Base-by-base conservation (phyloP, 2,329 filamentous ascomycete species). In the Cercospora citrullina region DNA sequence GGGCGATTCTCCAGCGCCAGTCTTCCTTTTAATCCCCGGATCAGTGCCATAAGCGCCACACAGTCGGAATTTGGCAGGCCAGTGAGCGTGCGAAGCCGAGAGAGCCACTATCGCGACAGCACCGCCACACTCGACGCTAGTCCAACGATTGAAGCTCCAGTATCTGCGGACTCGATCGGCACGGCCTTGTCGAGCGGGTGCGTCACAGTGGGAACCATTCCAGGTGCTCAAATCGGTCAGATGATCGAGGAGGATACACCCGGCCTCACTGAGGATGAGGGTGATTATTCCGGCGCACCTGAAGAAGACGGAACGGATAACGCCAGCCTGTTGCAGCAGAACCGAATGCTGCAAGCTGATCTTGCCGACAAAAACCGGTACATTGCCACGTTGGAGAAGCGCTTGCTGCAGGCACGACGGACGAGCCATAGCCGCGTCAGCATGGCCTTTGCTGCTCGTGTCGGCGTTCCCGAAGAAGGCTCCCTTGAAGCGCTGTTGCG, bases 331-430 rank as follows among this genome's bases (percentile, higher is more conserved):
- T 83, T 90, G 53, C 87, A 92, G n/a, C 95, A 97, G 77, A 93
- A 97, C 73, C 88, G 90, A 60, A 91, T 96, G n/a, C 82, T 99
- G 59, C 95, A 97, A 79, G 89, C 93, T n/a, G 95, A 99, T 78
- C 86, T 99, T 58, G 88, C 87, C n/a, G 95, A 99, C 81, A 97
- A 97, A 83, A 98, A 95, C 74, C 91, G 95, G 33, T 99, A 99
- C 79, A 98, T 98, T 73, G 87, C 91, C 30, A 98, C 95, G 0
- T 82, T 99, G 12, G 95, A 99, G 81, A 96, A 96, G 80, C 88
- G 95, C 28, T 84, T 99, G 1, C 84, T 98, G 36, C 95, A 99
- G 77, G 95, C 95, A 42, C 87, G 95, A 48, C 87, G 94, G 59
- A 93, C 93, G 0, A 97, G 94, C 80, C 93, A 96, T 64, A 94